Evolutionary conservation across 139 green algal genomes (phyloP).

Genomic region (Pleodorina starrii): DNA sequence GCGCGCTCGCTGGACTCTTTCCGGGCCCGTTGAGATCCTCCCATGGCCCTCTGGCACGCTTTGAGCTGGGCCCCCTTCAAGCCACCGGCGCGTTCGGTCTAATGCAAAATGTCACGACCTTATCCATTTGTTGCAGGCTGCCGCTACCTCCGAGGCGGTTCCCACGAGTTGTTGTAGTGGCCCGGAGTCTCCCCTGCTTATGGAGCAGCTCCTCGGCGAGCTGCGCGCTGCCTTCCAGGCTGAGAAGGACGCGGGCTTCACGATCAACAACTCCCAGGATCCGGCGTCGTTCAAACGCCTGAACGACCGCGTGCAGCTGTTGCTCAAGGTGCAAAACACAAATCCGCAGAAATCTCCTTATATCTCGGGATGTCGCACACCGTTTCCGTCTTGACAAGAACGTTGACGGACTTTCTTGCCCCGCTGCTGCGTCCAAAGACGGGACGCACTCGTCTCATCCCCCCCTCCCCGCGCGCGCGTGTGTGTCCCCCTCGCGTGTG

Average conservation of each 20-base stretch:
- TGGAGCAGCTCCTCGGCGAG: not conserved
- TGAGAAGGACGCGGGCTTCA: conserved; percentile 18
- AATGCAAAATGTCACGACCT: not conserved
- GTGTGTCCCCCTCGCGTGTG: no score
- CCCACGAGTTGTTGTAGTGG: not conserved
- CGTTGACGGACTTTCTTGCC: not conserved
- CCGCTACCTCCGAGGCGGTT: not conserved
- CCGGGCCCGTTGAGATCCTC: no score
- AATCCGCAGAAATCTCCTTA: no score
- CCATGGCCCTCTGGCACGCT: no score
- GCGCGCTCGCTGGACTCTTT: no score
- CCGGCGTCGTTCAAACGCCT: conserved; percentile 26
- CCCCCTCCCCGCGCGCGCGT: no score
- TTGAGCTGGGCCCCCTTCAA: no score
- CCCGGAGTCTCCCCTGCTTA: not conserved
- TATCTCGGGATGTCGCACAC: no score
- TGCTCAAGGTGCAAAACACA: not conserved
- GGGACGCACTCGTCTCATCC: no score
- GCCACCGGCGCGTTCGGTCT: no score
- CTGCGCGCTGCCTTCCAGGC: conserved; percentile 1
- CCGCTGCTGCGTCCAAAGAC: no score
- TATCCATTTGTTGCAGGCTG: not conserved
- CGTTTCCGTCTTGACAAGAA: not conserved
- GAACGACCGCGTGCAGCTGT: not conserved
- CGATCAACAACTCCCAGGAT: not conserved